Evolutionary conservation across 1,284 basidiomycete species (phyloP).

Genomic region (Cryptococcus neoformans): DNA sequence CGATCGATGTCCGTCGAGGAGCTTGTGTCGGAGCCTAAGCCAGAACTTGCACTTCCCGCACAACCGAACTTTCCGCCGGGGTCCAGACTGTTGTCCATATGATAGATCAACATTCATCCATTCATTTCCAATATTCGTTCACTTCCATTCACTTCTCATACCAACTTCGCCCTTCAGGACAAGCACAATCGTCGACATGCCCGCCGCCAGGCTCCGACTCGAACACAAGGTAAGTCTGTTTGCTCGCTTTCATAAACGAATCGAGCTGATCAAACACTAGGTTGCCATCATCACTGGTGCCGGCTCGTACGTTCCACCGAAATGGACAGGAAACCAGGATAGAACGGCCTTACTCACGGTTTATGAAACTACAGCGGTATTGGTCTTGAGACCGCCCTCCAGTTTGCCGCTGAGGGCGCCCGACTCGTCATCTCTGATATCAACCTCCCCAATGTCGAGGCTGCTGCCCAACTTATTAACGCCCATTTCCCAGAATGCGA

Average conservation of each 20-base stretch:
- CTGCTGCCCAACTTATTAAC: constrained; percentile 63
- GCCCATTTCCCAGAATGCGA: constrained; percentile 66
- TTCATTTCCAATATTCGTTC: too few species aligned
- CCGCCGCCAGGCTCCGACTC: constrained; percentile 41
- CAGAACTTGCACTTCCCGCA: too few species aligned
- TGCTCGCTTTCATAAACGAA: background rate
- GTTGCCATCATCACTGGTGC: constrained; percentile 51
- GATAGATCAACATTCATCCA: too few species aligned
- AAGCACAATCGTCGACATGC: constrained; percentile 4
- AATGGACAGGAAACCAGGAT: too few species aligned
- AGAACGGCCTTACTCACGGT: background rate
- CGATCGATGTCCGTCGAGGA: too few species aligned
- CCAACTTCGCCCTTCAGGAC: too few species aligned
- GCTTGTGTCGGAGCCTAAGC: too few species aligned
- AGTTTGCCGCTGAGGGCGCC: constrained; percentile 91
- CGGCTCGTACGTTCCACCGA: constrained; percentile 39
- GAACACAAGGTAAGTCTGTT: constrained; percentile 38
- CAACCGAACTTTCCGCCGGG: too few species aligned
- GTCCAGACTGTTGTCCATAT: too few species aligned
- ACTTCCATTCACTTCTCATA: too few species aligned
- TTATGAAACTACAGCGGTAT: constrained; percentile 59
- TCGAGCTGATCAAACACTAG: constrained; percentile 7
- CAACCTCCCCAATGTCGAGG: constrained; percentile 72
- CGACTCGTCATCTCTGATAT: constrained; percentile 83
- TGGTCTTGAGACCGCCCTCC: constrained; percentile 84